Base-by-base conservation (phyloP, 179 eudicot genomes). In the Beta lomatogona region DNA sequence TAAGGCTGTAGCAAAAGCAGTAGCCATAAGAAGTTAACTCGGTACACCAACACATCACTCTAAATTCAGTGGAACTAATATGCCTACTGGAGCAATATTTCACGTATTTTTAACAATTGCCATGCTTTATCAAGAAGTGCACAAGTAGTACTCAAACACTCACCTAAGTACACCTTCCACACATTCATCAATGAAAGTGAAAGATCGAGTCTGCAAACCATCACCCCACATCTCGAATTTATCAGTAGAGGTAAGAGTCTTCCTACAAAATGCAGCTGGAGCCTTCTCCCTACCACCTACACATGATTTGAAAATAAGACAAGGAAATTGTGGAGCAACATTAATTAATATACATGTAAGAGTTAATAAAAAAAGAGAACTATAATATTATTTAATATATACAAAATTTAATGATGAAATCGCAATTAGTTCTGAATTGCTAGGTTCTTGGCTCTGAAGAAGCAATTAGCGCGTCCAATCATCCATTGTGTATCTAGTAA, bases 221-320 rank as follows among this genome's bases (percentile, higher is more conserved):
- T 94, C 99, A 44, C 99, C 99, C 99, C 99, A 95, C 99, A 95
- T 95, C 90, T 95, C 98, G 87, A 95, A 95, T 86, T 85, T 95
- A 80, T 95, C 99, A 55, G 92, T 86, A 6, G 99, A 86, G 59
- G 98, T 92, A 53, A 92, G 83, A 53, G 94, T 88, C 86, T 95
- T 95, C 86, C 99, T 89, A 81, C 99, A 94, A 73, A 95, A 95
- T 1, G 99, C 99, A 86, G 99, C 99, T 71, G 99, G 99, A 73
- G 99, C 99, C 81, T 95, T 95, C 86, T 95, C 99, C 88, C 99
- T 89, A 19, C 99, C 98, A 86, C 99, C 99, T 95, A 83, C 21
- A 76, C 28, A 53, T 45, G 14, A 22, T 16, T 59, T 19, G 66
- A 54, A 50, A 21, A 78, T 67, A 9, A 79, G 48, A 72, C 28